Evolutionary conservation across 768 basidiomycete species (phyloP), one percentile per base, ranked within the genome.

Genomic region (Lepiota venenata): DNA sequence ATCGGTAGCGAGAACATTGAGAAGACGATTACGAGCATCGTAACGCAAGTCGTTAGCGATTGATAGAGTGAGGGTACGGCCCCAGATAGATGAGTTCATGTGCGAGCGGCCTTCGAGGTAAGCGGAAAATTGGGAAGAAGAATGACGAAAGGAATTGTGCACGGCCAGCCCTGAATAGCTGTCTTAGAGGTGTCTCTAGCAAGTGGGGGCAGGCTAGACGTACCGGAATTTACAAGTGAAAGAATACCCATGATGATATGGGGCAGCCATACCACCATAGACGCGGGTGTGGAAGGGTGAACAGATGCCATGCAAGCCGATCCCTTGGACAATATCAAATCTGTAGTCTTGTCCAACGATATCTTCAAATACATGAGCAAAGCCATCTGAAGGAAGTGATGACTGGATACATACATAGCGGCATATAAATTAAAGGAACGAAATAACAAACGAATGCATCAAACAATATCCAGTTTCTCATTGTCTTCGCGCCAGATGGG

Each of bases 271-370:
- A 79, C 71, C 37, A 82, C 56, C 16, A 73, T 58, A 48, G 80
- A 62, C 0, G 74, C 72, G 9, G 74, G 62, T 1, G 67, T 62
- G 2, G 79, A 77, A 36, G 71, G 70, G 45, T 79, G 76, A 21
- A 75, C 71, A 2, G 76, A 72, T 9, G 77, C 75, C 14, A 66
- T 64, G 60, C 85, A 87, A n/a, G 0, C 86, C 86, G 42, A 79
- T 68, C 52, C 82, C 76, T 64, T 80, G 71, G 18, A 75, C 66
- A 54, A 88, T 75, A 62, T 83, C 76, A 70, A 82, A 88, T 51
- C 86, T 77, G 64, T 81, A 79, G 52, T 81, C 80, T 62, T 86
- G 83, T 22, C 77, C 74, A 46, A 85, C 61, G 50, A 73, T 69
- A 61, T 84, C 86, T 88, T 53, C 16, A 21, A 20, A 21, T 49